These are phyloP conservation scores for Chrysanthemum lavandulifolium DNA, from an alignment of 129 eudicot species.

Conservation along the genomic window DNA sequence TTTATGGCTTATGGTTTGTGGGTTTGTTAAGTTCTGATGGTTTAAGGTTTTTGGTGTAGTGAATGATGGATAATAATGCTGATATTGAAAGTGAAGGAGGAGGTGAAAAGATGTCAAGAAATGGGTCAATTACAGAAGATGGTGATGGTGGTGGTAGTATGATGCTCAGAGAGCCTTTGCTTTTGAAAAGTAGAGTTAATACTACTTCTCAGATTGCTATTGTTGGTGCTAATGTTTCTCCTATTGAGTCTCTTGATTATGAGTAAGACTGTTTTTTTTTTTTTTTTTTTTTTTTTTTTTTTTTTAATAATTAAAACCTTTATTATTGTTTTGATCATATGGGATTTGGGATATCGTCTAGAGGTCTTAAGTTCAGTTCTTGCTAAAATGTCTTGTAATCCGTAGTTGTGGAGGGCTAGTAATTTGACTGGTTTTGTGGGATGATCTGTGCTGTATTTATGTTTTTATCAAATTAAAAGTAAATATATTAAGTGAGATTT, in stretches of 20 bases:
- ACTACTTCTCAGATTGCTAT: constrained; percentile 94
- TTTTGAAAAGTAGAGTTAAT: constrained; percentile 60
- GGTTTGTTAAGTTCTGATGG: constrained; percentile 4
- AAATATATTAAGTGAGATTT: no score
- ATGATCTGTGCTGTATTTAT: neutral
- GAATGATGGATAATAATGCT: constrained; percentile 27
- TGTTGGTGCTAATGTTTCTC: constrained; percentile 83
- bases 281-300: neutral
- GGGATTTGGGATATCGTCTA: no score
- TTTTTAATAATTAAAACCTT: no score
- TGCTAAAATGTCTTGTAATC: no score
- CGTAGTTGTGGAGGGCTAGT: no score
- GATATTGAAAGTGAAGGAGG: constrained; percentile 37
- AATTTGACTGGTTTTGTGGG: no score
- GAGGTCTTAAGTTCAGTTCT: no score
- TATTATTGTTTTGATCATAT: neutral
- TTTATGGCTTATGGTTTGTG: no score
- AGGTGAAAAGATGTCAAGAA: constrained; percentile 31
- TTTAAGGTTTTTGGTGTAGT: constrained; percentile 8
- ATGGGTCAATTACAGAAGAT: constrained; percentile 32
- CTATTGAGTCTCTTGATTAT: constrained; percentile 95
- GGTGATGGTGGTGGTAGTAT: constrained; percentile 7
- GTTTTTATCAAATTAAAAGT: no score
- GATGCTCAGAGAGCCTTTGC: constrained; percentile 47
- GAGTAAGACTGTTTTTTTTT: constrained; percentile 44